These are phyloP conservation scores for Monosporascus sp. DNA, from an alignment of 2,329 filamentous ascomycete genomes.

Conservation along the genomic window DNA sequence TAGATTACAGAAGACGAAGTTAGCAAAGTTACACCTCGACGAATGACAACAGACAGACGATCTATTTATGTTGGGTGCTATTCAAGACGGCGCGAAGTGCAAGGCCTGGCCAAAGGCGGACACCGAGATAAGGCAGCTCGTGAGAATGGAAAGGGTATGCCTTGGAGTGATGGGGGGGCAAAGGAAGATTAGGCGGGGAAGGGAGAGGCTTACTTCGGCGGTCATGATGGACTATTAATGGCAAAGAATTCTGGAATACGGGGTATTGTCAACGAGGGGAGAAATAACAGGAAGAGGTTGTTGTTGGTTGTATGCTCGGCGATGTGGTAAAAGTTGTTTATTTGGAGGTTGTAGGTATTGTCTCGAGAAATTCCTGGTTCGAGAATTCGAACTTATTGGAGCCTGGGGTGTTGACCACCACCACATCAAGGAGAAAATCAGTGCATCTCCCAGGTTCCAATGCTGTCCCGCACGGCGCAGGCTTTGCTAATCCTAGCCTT, in stretches of 20 bases:
- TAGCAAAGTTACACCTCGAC: constrained; percentile 16
- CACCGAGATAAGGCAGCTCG: constrained; percentile 15
- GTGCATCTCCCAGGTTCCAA: neutral
- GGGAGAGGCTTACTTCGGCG: constrained; percentile 23
- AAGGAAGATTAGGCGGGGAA: neutral
- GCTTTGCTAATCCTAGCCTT: neutral
- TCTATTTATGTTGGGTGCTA: constrained; percentile 17
- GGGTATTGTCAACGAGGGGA: constrained; percentile 2
- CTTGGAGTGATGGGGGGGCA: neutral
- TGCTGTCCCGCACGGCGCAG: neutral
- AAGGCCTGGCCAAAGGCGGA: constrained; percentile 2
- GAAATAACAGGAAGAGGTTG: constrained; percentile 2
- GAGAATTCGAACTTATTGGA: neutral
- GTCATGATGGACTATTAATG: constrained; percentile 23
- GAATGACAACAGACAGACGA: constrained; percentile 8
- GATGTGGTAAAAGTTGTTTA: neutral
- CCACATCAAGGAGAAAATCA: neutral
- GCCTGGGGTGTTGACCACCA: neutral
- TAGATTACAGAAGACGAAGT: constrained; percentile 33
- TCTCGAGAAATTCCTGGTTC: neutral
- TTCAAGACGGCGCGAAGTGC: neutral
- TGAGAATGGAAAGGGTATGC: constrained; percentile 2
- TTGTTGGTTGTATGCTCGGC: constrained; percentile 9
- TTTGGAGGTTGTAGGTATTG: neutral
- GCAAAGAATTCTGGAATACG: constrained; percentile 8